Percentiles rank a stretch among this genome's conserved stretches.
phyloP scores from a whole-genome alignment of 176 grass and related monocot species.

The Phyllostachys edulis region DNA sequence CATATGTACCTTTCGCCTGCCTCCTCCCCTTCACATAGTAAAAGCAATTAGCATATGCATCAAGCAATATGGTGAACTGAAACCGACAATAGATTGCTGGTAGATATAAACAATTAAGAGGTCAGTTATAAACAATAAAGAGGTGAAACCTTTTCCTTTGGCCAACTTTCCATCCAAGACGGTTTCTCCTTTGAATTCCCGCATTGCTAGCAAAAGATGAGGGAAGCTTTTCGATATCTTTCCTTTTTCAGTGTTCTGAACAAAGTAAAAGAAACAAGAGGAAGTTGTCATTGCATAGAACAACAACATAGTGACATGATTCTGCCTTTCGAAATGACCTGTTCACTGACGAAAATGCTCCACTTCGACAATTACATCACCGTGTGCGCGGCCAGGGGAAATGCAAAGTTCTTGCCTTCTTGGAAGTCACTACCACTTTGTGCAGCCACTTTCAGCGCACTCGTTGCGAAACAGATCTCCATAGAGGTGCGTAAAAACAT shows the following conservation, averaged over 20 bases:
- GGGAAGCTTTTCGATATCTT: constrained; percentile 15
- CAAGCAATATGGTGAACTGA: too few species aligned
- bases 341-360: constrained; percentile 26
- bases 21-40: too few species aligned
- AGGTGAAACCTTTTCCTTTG: constrained; percentile 9
- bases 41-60: too few species aligned
- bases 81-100: too few species aligned
- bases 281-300: constrained; percentile 12
- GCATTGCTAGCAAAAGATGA: constrained; percentile 27
- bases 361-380: constrained; percentile 42
- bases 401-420: constrained; percentile 57
- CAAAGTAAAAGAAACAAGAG: constrained; percentile 2
- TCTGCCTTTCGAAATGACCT: constrained; percentile 35
- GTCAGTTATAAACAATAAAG: too few species aligned
- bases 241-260: constrained; percentile 10
- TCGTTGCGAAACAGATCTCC: constrained; percentile 31
- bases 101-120: too few species aligned
- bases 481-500: constrained; percentile 1
- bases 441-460: constrained; percentile 34
- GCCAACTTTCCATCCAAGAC: neutral
- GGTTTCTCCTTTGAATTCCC: constrained; percentile 9
- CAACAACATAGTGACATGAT: constrained; percentile 41
- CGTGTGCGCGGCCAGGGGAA: neutral
- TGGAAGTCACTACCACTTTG: constrained; percentile 40
- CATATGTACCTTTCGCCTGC: too few species aligned